These are phyloP conservation scores for Trypanosoma conorhini DNA, from an alignment of 208 protist genomes.

Conservation along the genomic window DNA sequence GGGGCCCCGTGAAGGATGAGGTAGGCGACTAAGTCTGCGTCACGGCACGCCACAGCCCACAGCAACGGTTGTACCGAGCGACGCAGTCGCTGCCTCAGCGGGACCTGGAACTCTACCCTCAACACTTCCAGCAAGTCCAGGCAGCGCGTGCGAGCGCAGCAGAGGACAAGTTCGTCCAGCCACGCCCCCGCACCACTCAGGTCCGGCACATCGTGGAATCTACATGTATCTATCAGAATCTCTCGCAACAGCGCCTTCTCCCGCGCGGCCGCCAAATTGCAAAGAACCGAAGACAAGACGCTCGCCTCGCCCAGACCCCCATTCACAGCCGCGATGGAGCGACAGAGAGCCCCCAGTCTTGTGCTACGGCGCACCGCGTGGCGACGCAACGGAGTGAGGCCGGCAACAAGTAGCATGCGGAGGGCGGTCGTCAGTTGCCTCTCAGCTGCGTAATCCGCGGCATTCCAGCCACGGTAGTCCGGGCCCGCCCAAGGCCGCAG, in stretches of 20 bases:
- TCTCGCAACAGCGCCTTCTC: conserved; percentile 9
- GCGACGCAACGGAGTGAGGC: conserved; percentile 36
- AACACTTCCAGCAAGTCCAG: conserved; percentile 48
- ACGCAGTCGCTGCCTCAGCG: conserved; percentile 12
- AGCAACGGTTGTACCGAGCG: conserved; percentile 11
- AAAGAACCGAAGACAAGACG: conserved; percentile 6
- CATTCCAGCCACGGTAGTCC: conserved; percentile 67
- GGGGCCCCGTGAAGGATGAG: conserved; percentile 48
- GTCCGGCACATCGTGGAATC: conserved; percentile 6
- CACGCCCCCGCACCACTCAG: conserved; percentile 32
- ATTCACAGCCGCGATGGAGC: conserved; percentile 27
- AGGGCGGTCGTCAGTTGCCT: conserved; percentile 29
- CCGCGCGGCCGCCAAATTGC: not conserved
- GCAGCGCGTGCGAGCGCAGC: conserved; percentile 38
- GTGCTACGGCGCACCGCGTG: conserved; percentile 32
- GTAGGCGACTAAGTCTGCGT: conserved; percentile 43
- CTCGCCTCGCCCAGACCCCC: not conserved
- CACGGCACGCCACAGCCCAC: conserved; percentile 38
- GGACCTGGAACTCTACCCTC: conserved; percentile 38
- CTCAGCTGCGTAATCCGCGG: conserved; percentile 57
- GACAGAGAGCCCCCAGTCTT: conserved; percentile 9
- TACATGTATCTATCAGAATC: conserved; percentile 23
- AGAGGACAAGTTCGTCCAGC: conserved; percentile 44
- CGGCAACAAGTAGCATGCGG: conserved; percentile 42
- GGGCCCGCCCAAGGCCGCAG: conserved; percentile 56